Conservation (phyloP, 116 monocot species). For the Dioscorea cayenensis region DNA sequence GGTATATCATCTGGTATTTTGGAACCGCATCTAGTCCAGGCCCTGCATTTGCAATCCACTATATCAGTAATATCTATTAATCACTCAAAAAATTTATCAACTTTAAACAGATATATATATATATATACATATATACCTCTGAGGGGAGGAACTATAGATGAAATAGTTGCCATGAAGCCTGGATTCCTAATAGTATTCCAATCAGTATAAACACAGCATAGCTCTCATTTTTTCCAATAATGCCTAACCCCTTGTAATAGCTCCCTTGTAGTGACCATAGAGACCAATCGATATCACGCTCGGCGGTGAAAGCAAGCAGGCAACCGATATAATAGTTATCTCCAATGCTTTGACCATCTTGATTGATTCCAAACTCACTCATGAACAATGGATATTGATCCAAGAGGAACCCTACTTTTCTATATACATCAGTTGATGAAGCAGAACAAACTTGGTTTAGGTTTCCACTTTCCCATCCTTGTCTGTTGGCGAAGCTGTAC, state of each 20-base stretch:
- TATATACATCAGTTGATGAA: conserved; percentile 7
- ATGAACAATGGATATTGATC: conserved; percentile 41
- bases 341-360: conserved; percentile 31
- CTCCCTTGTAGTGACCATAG: conserved; percentile 65
- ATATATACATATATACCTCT: not conserved
- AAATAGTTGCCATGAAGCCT: conserved; percentile 12
- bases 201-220: conserved; percentile 19
- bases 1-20: conserved; percentile 32
- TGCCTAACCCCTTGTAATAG: conserved; percentile 42
- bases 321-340: conserved; percentile 51
- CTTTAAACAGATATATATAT: too few relatives aligned
- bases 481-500: conserved; percentile 9
- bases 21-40: conserved; percentile 7
- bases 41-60: conserved; percentile 12
- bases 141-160: conserved; percentile 2
- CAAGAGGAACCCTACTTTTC: conserved; percentile 8
- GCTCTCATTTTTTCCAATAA: conserved; percentile 16
- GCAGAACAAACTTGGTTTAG: conserved; percentile 27
- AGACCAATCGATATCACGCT: conserved; percentile 68
- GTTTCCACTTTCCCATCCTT: conserved; percentile 11
- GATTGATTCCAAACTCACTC: conserved; percentile 65
- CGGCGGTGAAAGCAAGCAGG: conserved; percentile 42
- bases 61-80: too few relatives aligned
- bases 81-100: too few relatives aligned
- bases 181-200: conserved; percentile 25